Conservation (phyloP, 805 yeast species). For the Saccharomycopsis amapae region DNA sequence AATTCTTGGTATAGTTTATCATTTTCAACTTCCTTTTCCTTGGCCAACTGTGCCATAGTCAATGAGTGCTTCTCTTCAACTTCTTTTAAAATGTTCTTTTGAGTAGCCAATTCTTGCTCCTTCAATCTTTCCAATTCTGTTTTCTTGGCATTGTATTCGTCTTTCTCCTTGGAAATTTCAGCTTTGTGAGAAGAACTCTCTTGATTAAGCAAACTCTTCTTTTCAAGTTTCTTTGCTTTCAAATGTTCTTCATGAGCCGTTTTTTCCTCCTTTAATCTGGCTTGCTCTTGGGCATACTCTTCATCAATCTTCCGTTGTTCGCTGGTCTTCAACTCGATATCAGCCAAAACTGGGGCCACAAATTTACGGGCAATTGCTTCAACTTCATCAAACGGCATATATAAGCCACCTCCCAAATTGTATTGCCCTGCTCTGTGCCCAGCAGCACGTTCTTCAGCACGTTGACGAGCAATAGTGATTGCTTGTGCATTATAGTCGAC, state of each 20-base stretch:
- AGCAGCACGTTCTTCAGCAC: constrained; percentile 37
- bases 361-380: constrained; percentile 70
- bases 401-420: constrained; percentile 83
- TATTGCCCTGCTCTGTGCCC: constrained; percentile 20
- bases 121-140: constrained; percentile 17
- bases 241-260: constrained; percentile 13
- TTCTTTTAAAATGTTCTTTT: constrained; percentile 13
- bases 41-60: constrained; percentile 11
- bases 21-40: constrained; percentile 10
- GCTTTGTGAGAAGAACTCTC: constrained; percentile 8
- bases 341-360: constrained; percentile 77
- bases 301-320: constrained; percentile 57
- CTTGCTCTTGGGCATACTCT: constrained; percentile 25
- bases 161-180: constrained; percentile 9
- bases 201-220: background rate
- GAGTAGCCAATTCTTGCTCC: constrained; percentile 15
- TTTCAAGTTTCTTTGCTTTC: constrained; percentile 8
- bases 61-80: constrained; percentile 16
- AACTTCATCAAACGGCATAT: constrained; percentile 67
- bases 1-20: constrained; percentile 14
- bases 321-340: constrained; percentile 61
- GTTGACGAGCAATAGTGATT: constrained; percentile 65
- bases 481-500: constrained; percentile 66
- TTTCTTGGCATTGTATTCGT: constrained; percentile 9
- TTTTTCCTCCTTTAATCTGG: constrained; percentile 13